phyloP scores from a whole-genome alignment of 2,329 filamentous ascomycete genomes.

The Monilinia polystroma region DNA sequence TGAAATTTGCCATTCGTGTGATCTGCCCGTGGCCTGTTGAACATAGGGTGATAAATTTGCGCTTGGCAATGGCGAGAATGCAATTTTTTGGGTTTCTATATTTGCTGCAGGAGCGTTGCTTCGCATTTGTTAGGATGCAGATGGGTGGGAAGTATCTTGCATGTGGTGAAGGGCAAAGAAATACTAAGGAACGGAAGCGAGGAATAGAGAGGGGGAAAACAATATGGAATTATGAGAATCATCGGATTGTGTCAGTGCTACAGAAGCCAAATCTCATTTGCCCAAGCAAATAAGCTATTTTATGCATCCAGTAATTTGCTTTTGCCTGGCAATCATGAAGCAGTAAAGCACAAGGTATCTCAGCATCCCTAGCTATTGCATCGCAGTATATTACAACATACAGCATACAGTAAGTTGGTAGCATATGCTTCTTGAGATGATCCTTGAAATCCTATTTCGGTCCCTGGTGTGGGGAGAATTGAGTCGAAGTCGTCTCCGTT shows the following conservation, averaged over 20 bases:
- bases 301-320: background rate
- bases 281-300: slow-evolving; percentile 7
- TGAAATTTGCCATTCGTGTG: slow-evolving; percentile 12
- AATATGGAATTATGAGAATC: slow-evolving; percentile 1
- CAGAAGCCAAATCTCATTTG: background rate
- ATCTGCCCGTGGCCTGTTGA: background rate
- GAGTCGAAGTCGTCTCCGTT: background rate
- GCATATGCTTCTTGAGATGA: background rate
- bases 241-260: slow-evolving; percentile 12
- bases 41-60: background rate
- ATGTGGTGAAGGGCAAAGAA: slow-evolving; percentile 9
- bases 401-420: background rate
- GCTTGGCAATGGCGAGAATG: slow-evolving; percentile 11
- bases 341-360: slow-evolving; percentile 14
- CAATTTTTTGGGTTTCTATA: background rate
- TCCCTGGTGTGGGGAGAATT: background rate
- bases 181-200: slow-evolving; percentile 5
- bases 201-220: background rate
- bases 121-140: background rate
- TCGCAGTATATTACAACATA: slow-evolving; percentile 15
- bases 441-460: slow-evolving; percentile 9
- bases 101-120: slow-evolving; percentile 14
- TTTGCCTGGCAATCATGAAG: slow-evolving; percentile 5
- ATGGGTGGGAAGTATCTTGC: slow-evolving; percentile 9
- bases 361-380: slow-evolving; percentile 14